Evolutionary conservation across 305 asterid species (phyloP).

Genomic region (Solanum hybrid): DNA sequence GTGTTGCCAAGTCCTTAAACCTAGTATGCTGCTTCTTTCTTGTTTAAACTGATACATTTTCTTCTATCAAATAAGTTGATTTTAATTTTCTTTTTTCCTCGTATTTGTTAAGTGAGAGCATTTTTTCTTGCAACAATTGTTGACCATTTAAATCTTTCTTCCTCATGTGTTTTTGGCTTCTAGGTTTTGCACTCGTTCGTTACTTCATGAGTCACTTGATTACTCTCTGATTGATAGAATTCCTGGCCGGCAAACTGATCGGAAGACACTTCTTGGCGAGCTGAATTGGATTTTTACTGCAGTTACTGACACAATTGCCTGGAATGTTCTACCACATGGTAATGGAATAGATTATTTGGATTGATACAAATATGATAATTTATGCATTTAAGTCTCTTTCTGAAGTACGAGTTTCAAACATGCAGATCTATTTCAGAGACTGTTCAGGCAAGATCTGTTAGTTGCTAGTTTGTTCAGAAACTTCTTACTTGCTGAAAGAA

Average conservation of each 20-base stretch:
- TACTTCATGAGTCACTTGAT: constrained; percentile 80
- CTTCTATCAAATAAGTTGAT: not conserved
- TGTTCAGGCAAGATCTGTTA: constrained; percentile 53
- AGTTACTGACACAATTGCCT: constrained; percentile 97
- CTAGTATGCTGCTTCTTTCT: not conserved
- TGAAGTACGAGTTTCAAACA: constrained; percentile 18
- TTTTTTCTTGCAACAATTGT: not conserved
- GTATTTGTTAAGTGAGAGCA: not conserved
- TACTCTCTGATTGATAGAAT: constrained; percentile 84
- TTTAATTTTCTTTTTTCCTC: not conserved
- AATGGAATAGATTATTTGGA: constrained; percentile 15
- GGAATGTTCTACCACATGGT: constrained; percentile 99
- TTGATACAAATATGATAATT: not conserved
- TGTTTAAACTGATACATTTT: not conserved
- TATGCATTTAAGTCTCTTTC: constrained; percentile 11
- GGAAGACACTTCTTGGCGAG: constrained; percentile 99
- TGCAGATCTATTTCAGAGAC: constrained; percentile 87
- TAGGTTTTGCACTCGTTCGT: constrained; percentile 94
- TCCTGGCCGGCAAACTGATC: constrained; percentile 99
- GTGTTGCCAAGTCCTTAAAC: not conserved
- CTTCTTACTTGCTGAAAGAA: constrained; percentile 67
- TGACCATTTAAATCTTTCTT: not conserved
- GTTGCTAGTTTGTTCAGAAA: constrained; percentile 39
- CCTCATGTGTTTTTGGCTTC: constrained; percentile 6
- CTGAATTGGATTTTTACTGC: constrained; percentile 99